Evolutionary conservation across 768 basidiomycete species (phyloP).

Genomic region (Pleurotus sapidus): DNA sequence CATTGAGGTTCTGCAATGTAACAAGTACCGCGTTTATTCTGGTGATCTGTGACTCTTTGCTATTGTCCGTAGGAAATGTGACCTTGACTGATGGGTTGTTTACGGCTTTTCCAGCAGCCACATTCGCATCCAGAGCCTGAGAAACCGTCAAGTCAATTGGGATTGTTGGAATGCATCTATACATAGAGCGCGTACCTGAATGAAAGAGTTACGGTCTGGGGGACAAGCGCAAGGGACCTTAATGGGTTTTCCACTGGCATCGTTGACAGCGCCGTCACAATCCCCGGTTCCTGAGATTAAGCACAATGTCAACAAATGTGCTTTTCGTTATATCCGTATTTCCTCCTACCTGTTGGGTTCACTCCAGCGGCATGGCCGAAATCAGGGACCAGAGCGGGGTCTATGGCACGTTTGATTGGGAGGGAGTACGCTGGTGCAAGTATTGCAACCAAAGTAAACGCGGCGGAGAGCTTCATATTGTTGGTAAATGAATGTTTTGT

Average conservation of each 20-base stretch:
- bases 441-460: background rate
- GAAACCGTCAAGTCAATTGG: background rate
- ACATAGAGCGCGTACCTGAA: slow-evolving; percentile 32
- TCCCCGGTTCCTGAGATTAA: slow-evolving; percentile 46
- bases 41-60: slow-evolving; percentile 47
- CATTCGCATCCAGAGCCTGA: slow-evolving; percentile 50
- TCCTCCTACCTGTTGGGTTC: slow-evolving; percentile 52
- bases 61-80: slow-evolving; percentile 62
- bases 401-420: slow-evolving; percentile 30
- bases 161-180: background rate
- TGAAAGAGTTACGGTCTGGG: slow-evolving; percentile 50
- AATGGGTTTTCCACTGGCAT: slow-evolving; percentile 47
- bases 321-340: background rate
- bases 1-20: slow-evolving; percentile 70
- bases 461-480: slow-evolving; percentile 1
- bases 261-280: slow-evolving; percentile 63
- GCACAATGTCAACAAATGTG: slow-evolving; percentile 19
- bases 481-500: background rate
- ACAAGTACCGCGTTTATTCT: slow-evolving; percentile 59
- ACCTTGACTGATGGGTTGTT: slow-evolving; percentile 57
- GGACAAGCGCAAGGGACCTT: slow-evolving; percentile 72
- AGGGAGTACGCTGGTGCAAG: slow-evolving; percentile 1
- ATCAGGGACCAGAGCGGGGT: slow-evolving; percentile 53
- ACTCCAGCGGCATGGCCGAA: slow-evolving; percentile 54
- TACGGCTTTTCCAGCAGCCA: slow-evolving; percentile 58